Base-by-base conservation (phyloP, 768 basidiomycete species). In the Suillus hirtellus region DNA sequence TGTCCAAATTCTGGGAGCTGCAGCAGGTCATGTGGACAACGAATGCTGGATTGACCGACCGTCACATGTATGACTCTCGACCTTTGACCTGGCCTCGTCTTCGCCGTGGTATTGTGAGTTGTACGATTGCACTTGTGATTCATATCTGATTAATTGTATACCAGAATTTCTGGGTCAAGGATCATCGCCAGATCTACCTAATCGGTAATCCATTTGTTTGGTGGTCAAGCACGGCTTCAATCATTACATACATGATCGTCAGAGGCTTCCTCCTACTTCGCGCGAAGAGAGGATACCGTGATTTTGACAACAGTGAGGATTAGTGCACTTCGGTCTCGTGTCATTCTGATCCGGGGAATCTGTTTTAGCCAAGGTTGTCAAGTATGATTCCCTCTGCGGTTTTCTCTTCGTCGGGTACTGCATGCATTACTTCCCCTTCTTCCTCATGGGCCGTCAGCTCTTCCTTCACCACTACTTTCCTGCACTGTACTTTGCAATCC, bases 401-500 rank as follows among this genome's bases (percentile, higher is more conserved):
- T 97, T 98, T 86, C 85, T 98, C 63, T 90, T 94, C 80, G 75
- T 93, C 38, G 95, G 94, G 54, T 99, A 96, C 94, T 80, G 81
- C 31, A 72, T 99, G 40, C 97, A 99, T 79, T 99, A 97, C 78
- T 82, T 93, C 72, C 97, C 97, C 15, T 99, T 99, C 86, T 99
- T 88, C 86, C 80, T 99, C 67, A 99, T 99, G 96, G 80, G 84
- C 49, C 94, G 97, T 24, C 97, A 99, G 71, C 88, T 99, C 53
- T 99, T 99, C 85, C 78, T 99, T 27, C 96, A 99, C 73, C 97
- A 99, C 78, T 99, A 99, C 75, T 90, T 99, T 78, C 97, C 96
- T 0, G 95, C 96, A 0, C 81, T 99, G n/a, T 96, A 95, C 72
- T 96, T 92, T 68, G 88, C 90, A n/a, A 86, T 94, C 67, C 84